Conservation (phyloP, 495 filamentous ascomycete genomes). For the Daldinia vernicosa region DNA sequence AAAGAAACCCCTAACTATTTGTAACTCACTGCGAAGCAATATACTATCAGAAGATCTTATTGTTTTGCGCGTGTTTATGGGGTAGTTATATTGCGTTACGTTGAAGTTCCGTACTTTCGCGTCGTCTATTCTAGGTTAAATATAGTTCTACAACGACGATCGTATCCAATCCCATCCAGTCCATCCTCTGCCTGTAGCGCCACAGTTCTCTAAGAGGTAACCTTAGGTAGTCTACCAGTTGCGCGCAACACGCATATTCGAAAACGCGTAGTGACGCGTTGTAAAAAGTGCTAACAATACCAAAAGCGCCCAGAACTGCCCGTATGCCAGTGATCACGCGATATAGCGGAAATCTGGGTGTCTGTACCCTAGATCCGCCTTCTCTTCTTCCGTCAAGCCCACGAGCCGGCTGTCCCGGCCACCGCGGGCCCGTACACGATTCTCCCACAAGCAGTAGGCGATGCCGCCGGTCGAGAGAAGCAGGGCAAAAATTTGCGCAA, state of each 20-base stretch:
- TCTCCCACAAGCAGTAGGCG: conserved; percentile 62
- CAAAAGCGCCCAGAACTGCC: too few relatives aligned
- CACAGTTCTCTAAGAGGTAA: background rate
- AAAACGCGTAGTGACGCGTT: background rate
- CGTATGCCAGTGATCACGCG: conserved; percentile 10
- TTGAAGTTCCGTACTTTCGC: background rate
- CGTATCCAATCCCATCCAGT: background rate
- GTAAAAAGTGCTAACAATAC: too few relatives aligned
- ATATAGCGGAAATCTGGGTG: conserved; percentile 67
- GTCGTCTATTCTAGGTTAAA: conserved; percentile 6
- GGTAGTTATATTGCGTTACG: background rate
- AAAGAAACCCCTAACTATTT: background rate
- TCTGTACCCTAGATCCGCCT: conserved; percentile 58
- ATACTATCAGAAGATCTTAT: background rate
- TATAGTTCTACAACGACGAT: background rate
- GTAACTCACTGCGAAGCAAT: background rate
- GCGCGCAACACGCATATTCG: background rate
- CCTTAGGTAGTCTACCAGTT: background rate
- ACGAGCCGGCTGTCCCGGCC: conserved; percentile 61
- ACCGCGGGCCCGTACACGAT: conserved; percentile 58
- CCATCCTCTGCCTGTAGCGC: background rate
- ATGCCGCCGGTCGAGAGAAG: conserved; percentile 59
- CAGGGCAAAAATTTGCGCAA: conserved; percentile 54
- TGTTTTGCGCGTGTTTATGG: background rate
- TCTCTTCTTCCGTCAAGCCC: conserved; percentile 60